Evolutionary conservation across 805 yeast species (phyloP).

Genomic region (Yamadazyma akitaensis): DNA sequence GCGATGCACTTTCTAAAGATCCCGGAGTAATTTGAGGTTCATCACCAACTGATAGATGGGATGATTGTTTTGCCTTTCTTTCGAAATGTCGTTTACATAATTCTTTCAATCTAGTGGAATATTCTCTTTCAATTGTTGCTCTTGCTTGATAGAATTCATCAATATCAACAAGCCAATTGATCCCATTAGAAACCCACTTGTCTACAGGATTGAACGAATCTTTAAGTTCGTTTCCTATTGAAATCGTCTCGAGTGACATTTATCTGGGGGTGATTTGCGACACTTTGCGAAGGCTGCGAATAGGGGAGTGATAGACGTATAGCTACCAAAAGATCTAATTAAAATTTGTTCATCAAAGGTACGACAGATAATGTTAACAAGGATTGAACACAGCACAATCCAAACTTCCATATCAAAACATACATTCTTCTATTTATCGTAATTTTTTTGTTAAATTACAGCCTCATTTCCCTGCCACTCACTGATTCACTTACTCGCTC

Average conservation of each 20-base stretch:
- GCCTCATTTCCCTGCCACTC: background rate
- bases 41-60: conserved; percentile 82
- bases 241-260: conserved; percentile 23
- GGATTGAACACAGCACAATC: too few relatives aligned
- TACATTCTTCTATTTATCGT: too few relatives aligned
- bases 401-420: too few relatives aligned
- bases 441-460: too few relatives aligned
- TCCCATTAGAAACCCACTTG: conserved; percentile 74
- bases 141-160: conserved; percentile 83
- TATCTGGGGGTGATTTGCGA: background rate
- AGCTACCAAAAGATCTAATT: too few relatives aligned
- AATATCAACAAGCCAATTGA: conserved; percentile 73
- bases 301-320: background rate
- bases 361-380: too few relatives aligned
- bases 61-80: conserved; percentile 67
- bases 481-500: background rate
- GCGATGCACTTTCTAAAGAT: conserved; percentile 79
- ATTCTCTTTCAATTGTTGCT: conserved; percentile 78
- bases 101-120: conserved; percentile 61
- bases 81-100: conserved; percentile 68
- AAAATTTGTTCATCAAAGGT: too few relatives aligned
- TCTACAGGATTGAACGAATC: conserved; percentile 77
- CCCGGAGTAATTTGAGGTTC: conserved; percentile 92
- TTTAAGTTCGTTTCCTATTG: conserved; percentile 70
- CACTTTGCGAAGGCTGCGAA: background rate